phyloP scores from a whole-genome alignment of 129 eudicot genomes.

The Centaurea solstitialis region DNA sequence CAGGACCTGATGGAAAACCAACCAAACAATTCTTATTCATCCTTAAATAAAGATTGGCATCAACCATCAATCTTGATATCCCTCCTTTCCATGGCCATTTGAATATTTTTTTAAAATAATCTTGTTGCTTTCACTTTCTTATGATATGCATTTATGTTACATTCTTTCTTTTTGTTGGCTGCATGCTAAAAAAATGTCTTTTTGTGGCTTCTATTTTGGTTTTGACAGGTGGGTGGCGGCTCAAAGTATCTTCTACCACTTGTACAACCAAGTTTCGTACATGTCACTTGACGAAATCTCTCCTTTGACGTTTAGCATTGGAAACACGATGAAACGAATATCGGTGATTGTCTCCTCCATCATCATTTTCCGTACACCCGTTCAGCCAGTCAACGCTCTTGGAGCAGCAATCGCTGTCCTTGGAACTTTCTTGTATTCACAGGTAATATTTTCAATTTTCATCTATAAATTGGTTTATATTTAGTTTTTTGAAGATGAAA shows the following conservation, averaged over 20 bases:
- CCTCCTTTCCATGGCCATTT: neutral
- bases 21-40: neutral
- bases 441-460: conserved; percentile 39
- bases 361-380: conserved; percentile 87
- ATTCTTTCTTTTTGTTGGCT: conserved; percentile 7
- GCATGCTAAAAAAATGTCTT: neutral
- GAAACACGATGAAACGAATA: conserved; percentile 89
- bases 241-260: conserved; percentile 86
- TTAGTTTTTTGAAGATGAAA: conserved; percentile 6
- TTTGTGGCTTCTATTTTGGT: conserved; percentile 29
- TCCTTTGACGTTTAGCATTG: conserved; percentile 81
- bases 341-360: conserved; percentile 88
- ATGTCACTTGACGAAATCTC: conserved; percentile 93
- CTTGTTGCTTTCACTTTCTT: conserved; percentile 1
- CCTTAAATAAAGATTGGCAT: neutral
- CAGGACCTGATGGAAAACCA: too few relatives aligned
- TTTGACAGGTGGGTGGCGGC: conserved; percentile 78
- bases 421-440: conserved; percentile 94
- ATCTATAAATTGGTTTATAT: neutral
- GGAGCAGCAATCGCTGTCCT: conserved; percentile 90
- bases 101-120: too few relatives aligned
- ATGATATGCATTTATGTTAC: neutral
- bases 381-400: conserved; percentile 80
- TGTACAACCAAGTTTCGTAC: conserved; percentile 81
- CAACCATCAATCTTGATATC: neutral